Evolutionary conservation across 768 basidiomycete genomes (phyloP).

Genomic region (Mycena latifolia): DNA sequence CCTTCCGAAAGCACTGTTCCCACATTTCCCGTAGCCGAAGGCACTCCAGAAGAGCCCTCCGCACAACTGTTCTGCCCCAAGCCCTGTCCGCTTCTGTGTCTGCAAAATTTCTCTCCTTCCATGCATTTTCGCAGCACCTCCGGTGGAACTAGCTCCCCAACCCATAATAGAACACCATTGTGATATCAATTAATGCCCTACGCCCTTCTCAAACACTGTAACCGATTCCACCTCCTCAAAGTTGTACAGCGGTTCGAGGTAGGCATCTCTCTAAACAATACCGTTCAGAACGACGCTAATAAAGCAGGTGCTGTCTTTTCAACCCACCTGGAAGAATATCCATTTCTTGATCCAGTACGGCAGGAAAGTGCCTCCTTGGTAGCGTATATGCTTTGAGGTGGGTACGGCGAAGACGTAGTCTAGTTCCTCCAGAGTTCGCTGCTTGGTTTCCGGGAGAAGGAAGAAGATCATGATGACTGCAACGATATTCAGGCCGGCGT

Average conservation of each 20-base stretch:
- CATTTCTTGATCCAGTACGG: constrained; percentile 66
- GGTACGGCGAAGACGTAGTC: constrained; percentile 68
- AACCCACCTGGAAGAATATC: constrained; percentile 47
- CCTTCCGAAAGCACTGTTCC: too few relatives aligned
- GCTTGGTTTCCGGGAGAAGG: constrained; percentile 64
- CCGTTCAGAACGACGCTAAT: background rate
- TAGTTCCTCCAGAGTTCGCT: constrained; percentile 59
- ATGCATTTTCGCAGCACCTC: too few relatives aligned
- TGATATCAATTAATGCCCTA: constrained; percentile 42
- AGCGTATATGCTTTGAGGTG: constrained; percentile 55
- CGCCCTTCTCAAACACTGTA: constrained; percentile 58
- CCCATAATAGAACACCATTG: too few relatives aligned
- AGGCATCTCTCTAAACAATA: constrained; percentile 42
- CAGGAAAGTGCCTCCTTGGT: constrained; percentile 59
- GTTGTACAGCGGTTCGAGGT: constrained; percentile 62
- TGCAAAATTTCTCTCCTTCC: too few relatives aligned
- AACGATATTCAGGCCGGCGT: constrained; percentile 62
- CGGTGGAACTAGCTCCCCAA: too few relatives aligned
- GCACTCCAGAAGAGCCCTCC: too few relatives aligned
- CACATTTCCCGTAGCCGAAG: too few relatives aligned
- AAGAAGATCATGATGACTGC: constrained; percentile 70
- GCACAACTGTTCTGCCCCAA: too few relatives aligned
- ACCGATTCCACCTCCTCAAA: constrained; percentile 64
- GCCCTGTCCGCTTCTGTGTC: too few relatives aligned
- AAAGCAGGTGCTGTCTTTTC: background rate